Evolutionary conservation across 202 grass and related monocot species (phyloP).

Genomic region (Setaria italica): DNA sequence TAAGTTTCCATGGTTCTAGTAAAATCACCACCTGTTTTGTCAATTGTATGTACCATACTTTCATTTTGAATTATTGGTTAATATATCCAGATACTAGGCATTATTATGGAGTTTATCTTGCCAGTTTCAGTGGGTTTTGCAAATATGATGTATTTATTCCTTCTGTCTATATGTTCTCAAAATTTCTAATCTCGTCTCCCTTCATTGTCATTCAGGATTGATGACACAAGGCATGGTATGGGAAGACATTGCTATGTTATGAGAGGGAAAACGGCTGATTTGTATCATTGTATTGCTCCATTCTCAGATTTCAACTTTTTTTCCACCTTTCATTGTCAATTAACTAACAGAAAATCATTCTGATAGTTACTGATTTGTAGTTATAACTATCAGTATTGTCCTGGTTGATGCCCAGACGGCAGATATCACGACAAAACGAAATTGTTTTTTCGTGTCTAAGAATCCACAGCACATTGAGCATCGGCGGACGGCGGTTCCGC

Average conservation of each 20-base stretch:
- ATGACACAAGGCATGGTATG: constrained; percentile 21
- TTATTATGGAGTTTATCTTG: background rate
- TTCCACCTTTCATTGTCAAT: background rate
- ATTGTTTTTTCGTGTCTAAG: background rate
- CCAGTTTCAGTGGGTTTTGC: background rate
- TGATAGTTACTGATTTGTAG: constrained; percentile 21
- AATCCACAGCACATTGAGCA: background rate
- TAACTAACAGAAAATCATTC: constrained; percentile 33
- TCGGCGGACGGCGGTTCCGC: background rate
- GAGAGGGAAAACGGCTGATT: constrained; percentile 5
- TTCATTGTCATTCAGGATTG: constrained; percentile 50
- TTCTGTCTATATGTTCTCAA: background rate
- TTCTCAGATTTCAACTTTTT: background rate
- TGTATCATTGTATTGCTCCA: constrained; percentile 20
- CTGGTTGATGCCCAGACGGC: constrained; percentile 10
- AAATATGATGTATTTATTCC: constrained; percentile 6
- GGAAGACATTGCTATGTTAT: background rate
- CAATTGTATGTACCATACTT: background rate
- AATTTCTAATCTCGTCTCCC: constrained; percentile 13
- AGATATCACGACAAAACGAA: constrained; percentile 15
- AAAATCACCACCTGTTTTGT: constrained; percentile 9
- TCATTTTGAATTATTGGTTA: background rate
- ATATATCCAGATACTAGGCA: constrained; percentile 1
- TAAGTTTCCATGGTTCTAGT: constrained; percentile 5
- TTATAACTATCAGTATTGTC: background rate